A percentile compares a stretch with the other conserved stretches of the same genome.
Conservation (phyloP, 2,329 filamentous ascomycete genomes). For the Aspergillus novofumigatus region DNA sequence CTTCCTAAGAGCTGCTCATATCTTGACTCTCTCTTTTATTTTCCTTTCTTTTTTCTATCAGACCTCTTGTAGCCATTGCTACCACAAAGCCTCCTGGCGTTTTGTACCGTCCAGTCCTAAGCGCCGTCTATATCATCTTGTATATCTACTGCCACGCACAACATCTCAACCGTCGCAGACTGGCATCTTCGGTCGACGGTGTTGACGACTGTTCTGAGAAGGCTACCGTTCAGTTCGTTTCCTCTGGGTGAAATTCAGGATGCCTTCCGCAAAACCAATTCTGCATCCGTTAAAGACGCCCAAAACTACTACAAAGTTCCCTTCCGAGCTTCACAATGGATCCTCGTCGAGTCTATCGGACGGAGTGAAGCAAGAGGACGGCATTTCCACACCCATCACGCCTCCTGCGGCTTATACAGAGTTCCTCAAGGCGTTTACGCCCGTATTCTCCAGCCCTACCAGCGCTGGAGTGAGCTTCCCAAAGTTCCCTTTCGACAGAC, state of each 20-base stretch:
- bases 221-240: background rate
- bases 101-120: background rate
- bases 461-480: constrained; percentile 53
- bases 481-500: constrained; percentile 33
- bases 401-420: constrained; percentile 87
- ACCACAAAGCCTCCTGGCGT: constrained; percentile 1
- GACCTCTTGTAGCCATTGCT: background rate
- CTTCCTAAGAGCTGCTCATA: background rate
- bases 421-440: constrained; percentile 79
- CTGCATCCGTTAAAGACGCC: constrained; percentile 43
- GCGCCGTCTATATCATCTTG: background rate
- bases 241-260: constrained; percentile 6
- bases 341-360: constrained; percentile 48
- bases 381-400: constrained; percentile 78
- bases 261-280: constrained; percentile 33
- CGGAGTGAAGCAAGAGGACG: constrained; percentile 66
- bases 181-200: background rate
- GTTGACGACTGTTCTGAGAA: background rate
- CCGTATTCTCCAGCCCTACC: constrained; percentile 65
- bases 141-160: constrained; percentile 9
- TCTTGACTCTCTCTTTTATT: constrained; percentile 1
- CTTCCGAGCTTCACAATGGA: constrained; percentile 59
- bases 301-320: constrained; percentile 41
- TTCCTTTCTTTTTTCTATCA: background rate
- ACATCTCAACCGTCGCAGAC: background rate